Percentiles rank a stretch among this genome's conserved stretches.
Conservation (phyloP, 2,329 filamentous ascomycete species). For the Scolecobasidium constrictum region DNA sequence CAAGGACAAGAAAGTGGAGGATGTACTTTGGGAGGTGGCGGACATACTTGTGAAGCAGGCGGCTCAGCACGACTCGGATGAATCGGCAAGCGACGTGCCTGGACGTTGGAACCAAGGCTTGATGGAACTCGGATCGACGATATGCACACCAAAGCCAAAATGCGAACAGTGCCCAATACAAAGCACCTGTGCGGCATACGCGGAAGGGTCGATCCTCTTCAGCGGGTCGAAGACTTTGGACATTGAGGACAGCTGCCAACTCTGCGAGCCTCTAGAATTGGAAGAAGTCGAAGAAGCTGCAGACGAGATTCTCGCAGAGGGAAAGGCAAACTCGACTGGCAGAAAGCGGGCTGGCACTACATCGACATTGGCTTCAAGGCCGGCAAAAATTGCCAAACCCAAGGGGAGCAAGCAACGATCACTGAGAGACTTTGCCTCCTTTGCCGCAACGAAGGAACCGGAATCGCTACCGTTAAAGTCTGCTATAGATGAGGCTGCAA, state of each 20-base stretch:
- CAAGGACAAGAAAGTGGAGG: constrained; percentile 44
- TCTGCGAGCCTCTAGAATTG: constrained; percentile 7
- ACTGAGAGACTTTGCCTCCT: neutral
- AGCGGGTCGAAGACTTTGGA: neutral
- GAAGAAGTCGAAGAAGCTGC: neutral
- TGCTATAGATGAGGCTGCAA: too few relatives aligned
- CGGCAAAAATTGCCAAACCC: constrained; percentile 6
- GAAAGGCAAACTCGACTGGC: too few relatives aligned
- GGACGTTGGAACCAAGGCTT: constrained; percentile 54
- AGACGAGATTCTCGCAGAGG: too few relatives aligned
- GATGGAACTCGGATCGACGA: constrained; percentile 54
- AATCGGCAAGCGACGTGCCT: constrained; percentile 32
- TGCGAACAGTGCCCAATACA: constrained; percentile 32
- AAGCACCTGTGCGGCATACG: constrained; percentile 21
- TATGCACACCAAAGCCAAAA: constrained; percentile 49
- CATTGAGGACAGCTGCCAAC: constrained; percentile 8
- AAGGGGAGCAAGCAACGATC: constrained; percentile 18
- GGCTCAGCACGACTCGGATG: constrained; percentile 20
- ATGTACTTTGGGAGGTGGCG: constrained; percentile 48
- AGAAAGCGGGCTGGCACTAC: too few relatives aligned
- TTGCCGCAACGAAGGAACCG: too few relatives aligned
- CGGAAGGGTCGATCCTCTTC: constrained; percentile 16
- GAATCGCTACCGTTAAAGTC: too few relatives aligned
- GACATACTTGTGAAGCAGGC: constrained; percentile 44
- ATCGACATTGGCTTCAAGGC: neutral